Base-by-base conservation (phyloP, 2,329 filamentous ascomycete species). In the Epichloe sibirici region DNA sequence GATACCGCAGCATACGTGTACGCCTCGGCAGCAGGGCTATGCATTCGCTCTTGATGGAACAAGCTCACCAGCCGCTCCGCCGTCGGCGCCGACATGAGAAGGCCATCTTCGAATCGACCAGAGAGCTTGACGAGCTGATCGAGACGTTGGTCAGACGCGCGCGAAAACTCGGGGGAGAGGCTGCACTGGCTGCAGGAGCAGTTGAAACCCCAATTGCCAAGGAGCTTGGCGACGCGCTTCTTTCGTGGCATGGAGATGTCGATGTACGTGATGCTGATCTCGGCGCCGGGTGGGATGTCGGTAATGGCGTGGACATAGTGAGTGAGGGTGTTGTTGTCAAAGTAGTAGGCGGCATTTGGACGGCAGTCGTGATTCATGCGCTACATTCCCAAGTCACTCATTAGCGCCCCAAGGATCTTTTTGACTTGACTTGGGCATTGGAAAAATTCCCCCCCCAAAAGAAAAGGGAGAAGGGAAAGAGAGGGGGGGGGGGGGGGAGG, bases 331-430 rank as follows among this genome's bases (percentile, higher is more conserved):
- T 61, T 53, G 40, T 63, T 59, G 56, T 72, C 68, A 53, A 70
- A 71, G 56, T 64, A 66, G 62, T 73, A 73, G 57, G 70, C 71
- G 34, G 69, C 65, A 54, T 73, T 73, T 34, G 71, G 68, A 1
- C 71, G 66, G 56, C 71, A 74, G 59, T 73, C 70, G 58, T 74
- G 71, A 61, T 74, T 74, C 57, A 72, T 61, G 63, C 23, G 71
- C 69, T 53, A 35, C 9, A 44, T 39, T 39, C 6, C 12, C 15
- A 7, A n/a, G 37, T 39, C 37, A 13, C 15, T n/a, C 37, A 13
- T 39, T 3, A 13, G 9, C 5, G 37, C 37, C 5, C 2, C 37
- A 13, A 7, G 7, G 1, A 12, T 35, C 21, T 4, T 35, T 2
- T 13, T 7, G 12, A 5, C 44, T 35, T 11, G 17, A 7, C 43